Conservation (phyloP, 768 basidiomycete species). For the Mycena epipterygia region DNA sequence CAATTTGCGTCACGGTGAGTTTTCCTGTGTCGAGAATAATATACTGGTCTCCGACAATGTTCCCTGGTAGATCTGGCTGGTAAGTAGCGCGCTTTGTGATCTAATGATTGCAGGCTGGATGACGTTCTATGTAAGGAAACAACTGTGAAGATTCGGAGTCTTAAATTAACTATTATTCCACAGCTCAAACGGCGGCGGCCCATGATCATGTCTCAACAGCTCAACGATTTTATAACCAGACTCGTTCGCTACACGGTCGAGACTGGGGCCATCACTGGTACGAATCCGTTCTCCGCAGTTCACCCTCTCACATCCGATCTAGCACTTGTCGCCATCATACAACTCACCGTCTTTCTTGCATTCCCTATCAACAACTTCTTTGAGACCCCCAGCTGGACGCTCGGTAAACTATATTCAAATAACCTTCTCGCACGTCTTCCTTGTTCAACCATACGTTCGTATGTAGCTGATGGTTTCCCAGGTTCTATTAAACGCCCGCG, state of each 20-base stretch:
- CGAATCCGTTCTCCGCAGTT: background rate
- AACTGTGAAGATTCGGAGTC: background rate
- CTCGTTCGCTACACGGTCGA: constrained; percentile 53
- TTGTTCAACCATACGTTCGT: background rate
- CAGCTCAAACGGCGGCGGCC: constrained; percentile 22
- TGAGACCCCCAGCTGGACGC: constrained; percentile 48
- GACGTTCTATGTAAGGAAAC: constrained; percentile 46
- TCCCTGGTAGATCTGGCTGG: constrained; percentile 49
- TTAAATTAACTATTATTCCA: constrained; percentile 6
- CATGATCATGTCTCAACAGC: background rate
- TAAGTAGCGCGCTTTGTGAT: constrained; percentile 49
- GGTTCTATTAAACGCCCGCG: constrained; percentile 19
- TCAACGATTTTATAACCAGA: constrained; percentile 42
- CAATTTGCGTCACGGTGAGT: constrained; percentile 22
- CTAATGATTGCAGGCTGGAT: constrained; percentile 46
- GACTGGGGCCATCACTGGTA: constrained; percentile 51
- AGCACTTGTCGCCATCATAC: constrained; percentile 48
- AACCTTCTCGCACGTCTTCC: constrained; percentile 21
- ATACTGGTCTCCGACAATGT: background rate
- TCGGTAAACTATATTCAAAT: constrained; percentile 52
- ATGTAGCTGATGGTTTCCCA: background rate
- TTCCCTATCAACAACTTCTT: constrained; percentile 39
- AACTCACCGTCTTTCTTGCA: constrained; percentile 46
- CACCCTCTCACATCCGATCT: background rate
- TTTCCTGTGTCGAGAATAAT: background rate